These are phyloP conservation scores for Phylloporus arenicola DNA, from an alignment of 768 basidiomycete genomes.

Conservation along the genomic window DNA sequence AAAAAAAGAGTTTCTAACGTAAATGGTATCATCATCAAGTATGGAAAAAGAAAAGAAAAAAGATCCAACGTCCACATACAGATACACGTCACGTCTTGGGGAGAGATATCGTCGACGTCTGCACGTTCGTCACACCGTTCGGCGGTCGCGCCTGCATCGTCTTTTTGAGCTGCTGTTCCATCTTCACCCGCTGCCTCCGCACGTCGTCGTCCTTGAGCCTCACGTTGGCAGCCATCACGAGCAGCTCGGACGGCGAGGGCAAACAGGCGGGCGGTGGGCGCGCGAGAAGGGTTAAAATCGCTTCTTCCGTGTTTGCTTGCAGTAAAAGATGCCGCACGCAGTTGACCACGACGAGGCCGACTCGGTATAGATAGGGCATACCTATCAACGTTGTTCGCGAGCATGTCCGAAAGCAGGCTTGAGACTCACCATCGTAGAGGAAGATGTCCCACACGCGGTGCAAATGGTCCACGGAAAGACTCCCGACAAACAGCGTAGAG, in stretches of 20 bases:
- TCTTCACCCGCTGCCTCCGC: slow-evolving; percentile 66
- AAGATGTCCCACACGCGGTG: slow-evolving; percentile 82
- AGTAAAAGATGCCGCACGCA: slow-evolving; percentile 58
- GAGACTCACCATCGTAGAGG: slow-evolving; percentile 62
- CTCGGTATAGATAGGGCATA: slow-evolving; percentile 66
- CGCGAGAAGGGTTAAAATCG: slow-evolving; percentile 44
- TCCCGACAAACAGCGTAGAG: slow-evolving; percentile 62
- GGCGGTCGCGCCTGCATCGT: slow-evolving; percentile 40
- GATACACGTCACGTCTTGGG: slow-evolving; percentile 17
- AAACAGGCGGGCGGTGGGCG: slow-evolving; percentile 50
- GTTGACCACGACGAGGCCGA: slow-evolving; percentile 59
- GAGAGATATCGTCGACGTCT: slow-evolving; percentile 25
- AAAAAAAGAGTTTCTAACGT: not conserved
- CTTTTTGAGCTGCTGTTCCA: slow-evolving; percentile 67
- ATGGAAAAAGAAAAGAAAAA: not conserved
- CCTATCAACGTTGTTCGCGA: slow-evolving; percentile 37
- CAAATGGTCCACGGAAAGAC: slow-evolving; percentile 58
- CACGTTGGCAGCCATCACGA: slow-evolving; percentile 55
- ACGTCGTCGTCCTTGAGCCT: slow-evolving; percentile 79
- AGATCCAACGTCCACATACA: not conserved
- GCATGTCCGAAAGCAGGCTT: not conserved
- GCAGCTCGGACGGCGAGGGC: slow-evolving; percentile 54
- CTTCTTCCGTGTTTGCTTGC: slow-evolving; percentile 42
- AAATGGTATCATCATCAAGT: slow-evolving; percentile 10
- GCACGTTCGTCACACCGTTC: slow-evolving; percentile 24